phyloP scores from a whole-genome alignment of 1,284 basidiomycete species.

The Pseudozyma hubeiensis region DNA sequence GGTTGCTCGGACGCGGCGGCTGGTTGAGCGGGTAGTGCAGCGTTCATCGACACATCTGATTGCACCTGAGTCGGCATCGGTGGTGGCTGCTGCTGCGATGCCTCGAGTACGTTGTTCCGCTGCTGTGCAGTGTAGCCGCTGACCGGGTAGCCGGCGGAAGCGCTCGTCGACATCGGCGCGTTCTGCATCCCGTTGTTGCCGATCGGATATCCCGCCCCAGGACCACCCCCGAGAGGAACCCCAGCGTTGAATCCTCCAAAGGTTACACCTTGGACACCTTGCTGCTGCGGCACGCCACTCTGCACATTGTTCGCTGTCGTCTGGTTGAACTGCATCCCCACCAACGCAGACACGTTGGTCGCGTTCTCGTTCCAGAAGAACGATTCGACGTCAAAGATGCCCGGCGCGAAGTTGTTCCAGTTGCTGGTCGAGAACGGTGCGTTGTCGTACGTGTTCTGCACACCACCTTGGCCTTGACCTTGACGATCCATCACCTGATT shows the following conservation, averaged over 20 bases:
- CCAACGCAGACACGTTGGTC: slow-evolving; percentile 16
- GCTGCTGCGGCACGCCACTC: background rate
- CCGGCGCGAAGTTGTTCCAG: slow-evolving; percentile 39
- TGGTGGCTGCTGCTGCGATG: background rate
- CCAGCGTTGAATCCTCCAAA: slow-evolving; percentile 10
- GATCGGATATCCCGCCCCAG: slow-evolving; percentile 6
- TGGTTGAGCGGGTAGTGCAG: background rate
- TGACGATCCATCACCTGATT: too few species aligned
- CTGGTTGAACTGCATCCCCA: slow-evolving; percentile 26
- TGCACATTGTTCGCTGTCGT: background rate
- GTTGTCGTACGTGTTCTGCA: background rate
- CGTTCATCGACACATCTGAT: background rate
- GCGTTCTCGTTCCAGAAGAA: slow-evolving; percentile 63
- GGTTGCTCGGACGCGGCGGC: background rate
- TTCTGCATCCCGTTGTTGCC: slow-evolving; percentile 2
- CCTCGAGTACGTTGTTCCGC: background rate
- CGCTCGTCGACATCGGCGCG: background rate
- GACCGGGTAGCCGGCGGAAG: background rate
- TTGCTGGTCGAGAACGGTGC: background rate
- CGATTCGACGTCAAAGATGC: slow-evolving; percentile 57
- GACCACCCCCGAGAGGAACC: background rate
- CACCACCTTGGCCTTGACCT: background rate
- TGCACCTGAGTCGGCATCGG: background rate
- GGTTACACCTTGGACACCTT: background rate
- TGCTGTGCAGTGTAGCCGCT: background rate